Evolutionary conservation across 768 basidiomycete species (phyloP).

Genomic region (Suillus paluster): DNA sequence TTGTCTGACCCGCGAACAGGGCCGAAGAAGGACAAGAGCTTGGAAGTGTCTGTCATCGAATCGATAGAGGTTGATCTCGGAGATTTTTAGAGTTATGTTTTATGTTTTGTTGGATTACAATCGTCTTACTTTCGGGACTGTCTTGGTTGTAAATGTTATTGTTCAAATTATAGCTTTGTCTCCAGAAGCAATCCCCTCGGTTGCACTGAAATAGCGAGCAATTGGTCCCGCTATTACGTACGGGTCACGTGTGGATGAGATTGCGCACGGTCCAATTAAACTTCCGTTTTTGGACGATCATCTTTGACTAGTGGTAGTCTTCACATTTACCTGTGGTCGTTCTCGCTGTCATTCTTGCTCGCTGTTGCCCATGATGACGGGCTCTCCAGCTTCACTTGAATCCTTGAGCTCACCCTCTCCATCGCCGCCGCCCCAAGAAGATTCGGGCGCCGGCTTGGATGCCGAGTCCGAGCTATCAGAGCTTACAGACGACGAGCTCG

Average conservation of each 20-base stretch:
- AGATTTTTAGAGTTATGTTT: slow-evolving; percentile 58
- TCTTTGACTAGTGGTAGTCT: slow-evolving; percentile 8
- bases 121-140: not conserved
- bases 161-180: slow-evolving; percentile 6
- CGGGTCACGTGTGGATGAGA: slow-evolving; percentile 7
- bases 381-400: slow-evolving; percentile 67
- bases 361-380: slow-evolving; percentile 46
- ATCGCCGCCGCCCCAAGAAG: slow-evolving; percentile 35
- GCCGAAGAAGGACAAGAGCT: slow-evolving; percentile 43
- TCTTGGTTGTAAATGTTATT: slow-evolving; percentile 4
- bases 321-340: slow-evolving; percentile 3
- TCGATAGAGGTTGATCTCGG: slow-evolving; percentile 78
- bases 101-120: slow-evolving; percentile 7
- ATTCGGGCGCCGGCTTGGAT: slow-evolving; percentile 50
- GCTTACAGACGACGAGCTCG: slow-evolving; percentile 82
- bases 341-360: not conserved
- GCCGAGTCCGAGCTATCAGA: slow-evolving; percentile 81
- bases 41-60: slow-evolving; percentile 64
- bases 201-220: not conserved
- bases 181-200: not conserved
- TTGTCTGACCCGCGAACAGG: slow-evolving; percentile 28
- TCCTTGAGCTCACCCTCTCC: slow-evolving; percentile 66
- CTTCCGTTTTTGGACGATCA: slow-evolving; percentile 8
- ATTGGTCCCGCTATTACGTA: not conserved
- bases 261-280: slow-evolving; percentile 11